Percentiles rank a stretch among this genome's conserved stretches.
phyloP scores from a whole-genome alignment of 2,329 filamentous ascomycete species.

The Cordyceps fumosorosea region DNA sequence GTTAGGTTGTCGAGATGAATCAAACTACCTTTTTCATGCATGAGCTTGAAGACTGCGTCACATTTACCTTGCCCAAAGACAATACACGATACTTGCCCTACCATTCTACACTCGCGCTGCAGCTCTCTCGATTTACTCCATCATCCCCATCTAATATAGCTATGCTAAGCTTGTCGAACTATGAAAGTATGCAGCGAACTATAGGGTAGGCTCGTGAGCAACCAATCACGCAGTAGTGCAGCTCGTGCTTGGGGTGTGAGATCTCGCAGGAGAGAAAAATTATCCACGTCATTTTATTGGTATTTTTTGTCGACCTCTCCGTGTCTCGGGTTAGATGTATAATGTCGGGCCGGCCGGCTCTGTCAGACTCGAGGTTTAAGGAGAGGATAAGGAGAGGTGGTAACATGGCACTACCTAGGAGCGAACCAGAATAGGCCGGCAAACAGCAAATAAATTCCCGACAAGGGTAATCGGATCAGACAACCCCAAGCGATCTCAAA shows the following conservation, averaged over 20 bases:
- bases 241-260: too few relatives aligned
- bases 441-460: too few relatives aligned
- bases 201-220: too few relatives aligned
- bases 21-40: not conserved
- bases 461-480: too few relatives aligned
- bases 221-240: too few relatives aligned
- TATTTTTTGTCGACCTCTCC: too few relatives aligned
- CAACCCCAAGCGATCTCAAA: too few relatives aligned
- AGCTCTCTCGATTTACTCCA: not conserved
- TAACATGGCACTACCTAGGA: not conserved
- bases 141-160: too few relatives aligned
- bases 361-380: not conserved
- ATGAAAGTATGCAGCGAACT: too few relatives aligned
- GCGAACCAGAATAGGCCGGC: not conserved
- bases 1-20: constrained; percentile 10
- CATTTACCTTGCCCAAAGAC: not conserved
- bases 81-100: not conserved
- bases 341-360: not conserved
- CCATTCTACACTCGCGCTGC: not conserved
- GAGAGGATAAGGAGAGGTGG: not conserved
- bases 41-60: not conserved
- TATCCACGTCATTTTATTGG: not conserved
- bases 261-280: not conserved
- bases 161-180: too few relatives aligned
- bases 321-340: not conserved